Evolutionary conservation across 2,329 filamentous ascomycete genomes (phyloP).

Genomic region (Sarocladiaceae sp.): DNA sequence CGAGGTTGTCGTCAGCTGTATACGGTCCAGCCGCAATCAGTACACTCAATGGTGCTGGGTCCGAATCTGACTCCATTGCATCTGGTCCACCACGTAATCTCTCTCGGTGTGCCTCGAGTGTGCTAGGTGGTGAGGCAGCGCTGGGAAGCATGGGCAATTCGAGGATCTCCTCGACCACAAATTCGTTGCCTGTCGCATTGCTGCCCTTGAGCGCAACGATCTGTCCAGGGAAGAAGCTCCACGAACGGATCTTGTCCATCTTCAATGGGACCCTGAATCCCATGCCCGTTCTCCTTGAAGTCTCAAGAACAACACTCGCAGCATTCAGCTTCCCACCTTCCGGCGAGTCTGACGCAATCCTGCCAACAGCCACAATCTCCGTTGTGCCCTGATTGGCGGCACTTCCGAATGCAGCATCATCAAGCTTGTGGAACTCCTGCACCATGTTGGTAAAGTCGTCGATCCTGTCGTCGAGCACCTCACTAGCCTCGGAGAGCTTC

Average conservation of each 20-base stretch:
- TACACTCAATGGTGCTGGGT: conserved; percentile 66
- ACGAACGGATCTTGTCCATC: conserved; percentile 61
- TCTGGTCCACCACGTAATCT: conserved; percentile 63
- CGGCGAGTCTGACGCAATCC: conserved; percentile 83
- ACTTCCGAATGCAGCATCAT: conserved; percentile 80
- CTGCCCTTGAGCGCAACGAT: conserved; percentile 83
- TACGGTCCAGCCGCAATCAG: conserved; percentile 84
- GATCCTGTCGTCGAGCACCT: conserved; percentile 92
- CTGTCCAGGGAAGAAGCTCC: conserved; percentile 91
- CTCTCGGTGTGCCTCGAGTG: conserved; percentile 65
- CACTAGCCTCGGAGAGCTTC: conserved; percentile 88
- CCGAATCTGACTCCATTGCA: conserved; percentile 49
- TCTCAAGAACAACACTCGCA: conserved; percentile 83
- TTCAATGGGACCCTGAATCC: conserved; percentile 79
- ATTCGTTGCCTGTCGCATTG: conserved; percentile 81
- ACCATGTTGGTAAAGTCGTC: conserved; percentile 79
- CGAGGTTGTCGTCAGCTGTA: conserved; percentile 86
- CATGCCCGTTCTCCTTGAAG: conserved; percentile 76
- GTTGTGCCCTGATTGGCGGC: conserved; percentile 79
- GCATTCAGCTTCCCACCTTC: conserved; percentile 85
- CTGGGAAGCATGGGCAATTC: conserved; percentile 69
- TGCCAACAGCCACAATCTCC: conserved; percentile 84
- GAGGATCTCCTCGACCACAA: conserved; percentile 74
- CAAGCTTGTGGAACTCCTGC: conserved; percentile 69
- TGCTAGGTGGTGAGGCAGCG: conserved; percentile 64